Evolutionary conservation across 768 basidiomycete species (phyloP), one percentile per base, ranked within the genome.

Genomic region (Clitopilus hobsonii): DNA sequence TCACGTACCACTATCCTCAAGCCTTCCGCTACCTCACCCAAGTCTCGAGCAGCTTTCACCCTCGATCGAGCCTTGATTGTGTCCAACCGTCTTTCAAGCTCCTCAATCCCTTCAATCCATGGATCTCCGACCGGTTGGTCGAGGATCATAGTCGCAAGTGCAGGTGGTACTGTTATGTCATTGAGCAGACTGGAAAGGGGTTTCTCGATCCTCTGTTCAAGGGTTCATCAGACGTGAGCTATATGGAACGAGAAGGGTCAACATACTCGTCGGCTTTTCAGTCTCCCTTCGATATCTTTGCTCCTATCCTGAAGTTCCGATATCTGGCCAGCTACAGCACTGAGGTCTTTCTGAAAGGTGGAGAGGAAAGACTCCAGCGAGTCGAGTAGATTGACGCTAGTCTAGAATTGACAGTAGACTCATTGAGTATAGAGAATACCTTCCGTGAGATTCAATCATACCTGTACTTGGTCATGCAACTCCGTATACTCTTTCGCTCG

Each of bases 321-420:
- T 67, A 99, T 96, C 67, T 99, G 95, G 2, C 94, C 91, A 2
- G 97, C 98, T 8, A 98, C 97, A 1, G 88, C 87, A 5, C 93
- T 90, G 20, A 99, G 78, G 69, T 99, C 96, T 61, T 80, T 88
- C 70, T 98, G 96, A 65, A 99, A 99, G 0, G 91, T 97, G 2
- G 93, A 94, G 10, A 99, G 79, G 69, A 98, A 98, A 1, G 85
- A 79, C 60, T 97, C 88, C 2, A 99, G 79, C 1, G 92, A 92
- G 64, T 93, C 87, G 52, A 99, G 77, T 18, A 98, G 80, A 56
- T 78, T 79, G 13, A 91, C 81, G 64, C 95, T 96, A 14, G 91
- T 88, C 96, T 99, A 11, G 16, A 45, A 25, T 22, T 5, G 24
- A 36, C 24, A 29, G 38, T 29, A 52, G 54, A 29, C 20, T 26